phyloP scores from a whole-genome alignment of 2,329 filamentous ascomycete species.

The Cordyceps cateniannulata region DNA sequence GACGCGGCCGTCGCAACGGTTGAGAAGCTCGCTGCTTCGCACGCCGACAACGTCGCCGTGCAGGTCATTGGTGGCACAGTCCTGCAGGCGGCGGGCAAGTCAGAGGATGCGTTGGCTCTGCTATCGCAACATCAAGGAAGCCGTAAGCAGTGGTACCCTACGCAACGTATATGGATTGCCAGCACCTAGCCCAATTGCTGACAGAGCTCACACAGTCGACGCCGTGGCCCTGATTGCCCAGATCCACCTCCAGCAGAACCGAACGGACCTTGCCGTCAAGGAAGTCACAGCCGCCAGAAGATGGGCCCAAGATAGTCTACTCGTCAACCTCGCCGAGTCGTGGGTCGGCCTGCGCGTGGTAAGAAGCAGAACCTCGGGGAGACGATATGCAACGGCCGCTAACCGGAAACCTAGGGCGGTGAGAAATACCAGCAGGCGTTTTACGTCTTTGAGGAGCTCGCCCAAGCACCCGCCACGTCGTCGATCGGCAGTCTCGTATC shows the following conservation, averaged over 20 bases:
- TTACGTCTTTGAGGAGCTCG: constrained; percentile 96
- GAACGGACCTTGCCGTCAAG: constrained; percentile 82
- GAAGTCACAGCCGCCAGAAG: constrained; percentile 80
- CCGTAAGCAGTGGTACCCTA: constrained; percentile 47
- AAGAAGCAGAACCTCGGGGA: constrained; percentile 21
- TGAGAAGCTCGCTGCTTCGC: constrained; percentile 60
- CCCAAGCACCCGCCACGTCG: constrained; percentile 75
- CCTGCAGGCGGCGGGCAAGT: constrained; percentile 69
- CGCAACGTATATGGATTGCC: not conserved
- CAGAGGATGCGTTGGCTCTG: constrained; percentile 77
- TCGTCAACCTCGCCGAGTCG: constrained; percentile 91
- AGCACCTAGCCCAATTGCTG: constrained; percentile 16
- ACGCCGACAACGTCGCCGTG: constrained; percentile 69
- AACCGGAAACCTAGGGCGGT: constrained; percentile 57
- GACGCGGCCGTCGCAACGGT: constrained; percentile 56
- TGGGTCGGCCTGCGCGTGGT: constrained; percentile 90
- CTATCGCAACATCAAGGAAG: constrained; percentile 80
- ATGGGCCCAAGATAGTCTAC: constrained; percentile 90
- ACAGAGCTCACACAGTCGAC: constrained; percentile 43
- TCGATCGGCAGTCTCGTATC: constrained; percentile 71
- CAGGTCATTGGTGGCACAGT: constrained; percentile 79
- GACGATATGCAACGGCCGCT: constrained; percentile 14
- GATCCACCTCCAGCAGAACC: constrained; percentile 87
- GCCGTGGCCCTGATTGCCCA: constrained; percentile 85
- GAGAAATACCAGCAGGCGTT: constrained; percentile 95